Evolutionary conservation across 1,139 yeast species (phyloP), one percentile per base, ranked within the genome.

Genomic region (Geotrichum citri-aurantii): DNA sequence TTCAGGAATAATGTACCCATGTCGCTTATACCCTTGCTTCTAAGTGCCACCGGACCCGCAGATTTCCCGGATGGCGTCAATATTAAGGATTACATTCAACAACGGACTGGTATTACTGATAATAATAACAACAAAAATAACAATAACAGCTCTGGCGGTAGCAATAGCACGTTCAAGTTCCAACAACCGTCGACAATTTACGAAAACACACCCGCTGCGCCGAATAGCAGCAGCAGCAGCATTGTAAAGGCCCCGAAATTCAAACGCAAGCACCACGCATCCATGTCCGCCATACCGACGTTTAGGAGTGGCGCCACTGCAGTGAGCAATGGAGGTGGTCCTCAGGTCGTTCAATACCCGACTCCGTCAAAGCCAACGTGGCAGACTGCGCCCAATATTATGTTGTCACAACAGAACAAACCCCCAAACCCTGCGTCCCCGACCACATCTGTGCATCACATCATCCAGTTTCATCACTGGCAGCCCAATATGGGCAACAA

Each of bases 1-100:
- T 68, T 81, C 8, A 76, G 77, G 48, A 81, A 85, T 14, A 85
- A 86, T 46, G 75, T 92, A 1, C 96, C 97, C 0, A 77, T 84
- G 0, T 73, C 79, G 58, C 69, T 85, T 64, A 84, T 92, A n/a
- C 88, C 96, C 0, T 66, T 77, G 46, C 71, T 90, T 69, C 86
- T 89, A 66, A 63, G 61, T 47, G 55, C 62, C 11, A 37, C 51
- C 12, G 42, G 42, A 17, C 57, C 52, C 24, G 33, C 27, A 6
- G 54, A 52, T n/a, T 17, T 11, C 29, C 17, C 52, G 14, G 57
- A 44, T 33, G 57, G 19, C 8, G 27, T 24, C 33, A 26, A 48
- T 7, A 37, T 48, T 19, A 31, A 50, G 8, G 61, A 56, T 1
- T 59, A 54, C 33, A 52, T 52, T 1, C 57, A 55, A 27, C 54